A percentile compares a stretch with the other conserved stretches of the same genome.
Evolutionary conservation across 1,284 basidiomycete genomes (phyloP).

Genomic region (Boletus sp.): DNA sequence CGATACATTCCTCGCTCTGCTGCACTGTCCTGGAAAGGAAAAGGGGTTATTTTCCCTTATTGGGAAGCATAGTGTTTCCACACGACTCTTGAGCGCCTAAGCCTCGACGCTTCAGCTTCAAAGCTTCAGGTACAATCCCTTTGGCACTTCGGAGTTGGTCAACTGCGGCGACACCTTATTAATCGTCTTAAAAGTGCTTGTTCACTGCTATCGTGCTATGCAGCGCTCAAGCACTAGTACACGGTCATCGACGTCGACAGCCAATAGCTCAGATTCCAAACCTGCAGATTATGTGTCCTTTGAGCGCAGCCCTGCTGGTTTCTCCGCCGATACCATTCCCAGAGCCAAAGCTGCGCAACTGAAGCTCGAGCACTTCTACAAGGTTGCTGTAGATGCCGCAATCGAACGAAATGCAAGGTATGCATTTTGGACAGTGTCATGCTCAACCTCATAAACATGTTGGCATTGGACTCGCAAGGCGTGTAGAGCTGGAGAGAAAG

Average conservation of each 20-base stretch:
- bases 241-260: slow-evolving; percentile 25
- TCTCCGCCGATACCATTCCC: slow-evolving; percentile 72
- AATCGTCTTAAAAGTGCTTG: neutral
- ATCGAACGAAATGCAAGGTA: slow-evolving; percentile 85
- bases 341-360: slow-evolving; percentile 86
- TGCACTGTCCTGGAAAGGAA: too few relatives aligned
- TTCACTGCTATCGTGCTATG: slow-evolving; percentile 14
- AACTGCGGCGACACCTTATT: neutral
- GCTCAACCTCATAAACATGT: neutral
- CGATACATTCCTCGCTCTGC: slow-evolving; percentile 3
- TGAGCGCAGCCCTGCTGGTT: slow-evolving; percentile 64
- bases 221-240: slow-evolving; percentile 32
- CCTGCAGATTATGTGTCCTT: slow-evolving; percentile 78
- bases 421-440: slow-evolving; percentile 16
- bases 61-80: slow-evolving; percentile 14
- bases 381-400: slow-evolving; percentile 86
- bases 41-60: slow-evolving; percentile 1
- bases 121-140: too few relatives aligned
- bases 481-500: slow-evolving; percentile 80
- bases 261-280: slow-evolving; percentile 28
- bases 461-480: slow-evolving; percentile 43
- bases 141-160: neutral
- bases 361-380: slow-evolving; percentile 90
- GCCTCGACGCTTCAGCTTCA: too few relatives aligned
- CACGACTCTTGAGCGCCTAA: too few relatives aligned